Conservation (phyloP, 2,329 filamentous ascomycete species). For the Penicillium carneum region DNA sequence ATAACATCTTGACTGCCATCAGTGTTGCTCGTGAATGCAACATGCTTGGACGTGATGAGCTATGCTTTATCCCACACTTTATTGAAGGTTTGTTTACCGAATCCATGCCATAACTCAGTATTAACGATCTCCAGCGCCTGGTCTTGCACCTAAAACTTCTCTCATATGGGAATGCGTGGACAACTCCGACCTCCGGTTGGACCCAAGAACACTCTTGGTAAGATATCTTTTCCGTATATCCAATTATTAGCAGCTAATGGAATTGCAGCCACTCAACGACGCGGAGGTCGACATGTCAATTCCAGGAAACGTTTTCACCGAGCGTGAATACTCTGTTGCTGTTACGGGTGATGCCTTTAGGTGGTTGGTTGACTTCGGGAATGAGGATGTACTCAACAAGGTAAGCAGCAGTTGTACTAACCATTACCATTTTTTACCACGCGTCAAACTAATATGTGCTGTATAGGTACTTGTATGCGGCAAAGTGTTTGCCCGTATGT, state of each 20-base stretch:
- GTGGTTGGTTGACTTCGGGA: conserved; percentile 92
- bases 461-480: conserved; percentile 83
- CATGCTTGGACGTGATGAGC: conserved; percentile 78
- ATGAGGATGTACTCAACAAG: conserved; percentile 76
- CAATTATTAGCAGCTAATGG: conserved; percentile 24
- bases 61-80: conserved; percentile 94
- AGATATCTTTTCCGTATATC: conserved; percentile 29
- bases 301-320: conserved; percentile 81
- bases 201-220: conserved; percentile 77
- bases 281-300: conserved; percentile 79
- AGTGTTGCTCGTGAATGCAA: conserved; percentile 91
- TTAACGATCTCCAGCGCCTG: conserved; percentile 62
- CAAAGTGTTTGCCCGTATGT: conserved; percentile 97
- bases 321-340: conserved; percentile 86
- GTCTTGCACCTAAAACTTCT: conserved; percentile 73
- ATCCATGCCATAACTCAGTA: conserved; percentile 11
- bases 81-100: conserved; percentile 64
- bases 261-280: conserved; percentile 72
- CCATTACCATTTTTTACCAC: not conserved
- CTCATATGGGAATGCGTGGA: conserved; percentile 96
- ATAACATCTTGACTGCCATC: conserved; percentile 96
- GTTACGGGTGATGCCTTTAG: conserved; percentile 93
- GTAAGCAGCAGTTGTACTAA: conserved; percentile 54
- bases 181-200: conserved; percentile 76
- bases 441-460: conserved; percentile 1